phyloP scores from a whole-genome alignment of 345 rosid species.

The Tarenaya hassleriana region DNA sequence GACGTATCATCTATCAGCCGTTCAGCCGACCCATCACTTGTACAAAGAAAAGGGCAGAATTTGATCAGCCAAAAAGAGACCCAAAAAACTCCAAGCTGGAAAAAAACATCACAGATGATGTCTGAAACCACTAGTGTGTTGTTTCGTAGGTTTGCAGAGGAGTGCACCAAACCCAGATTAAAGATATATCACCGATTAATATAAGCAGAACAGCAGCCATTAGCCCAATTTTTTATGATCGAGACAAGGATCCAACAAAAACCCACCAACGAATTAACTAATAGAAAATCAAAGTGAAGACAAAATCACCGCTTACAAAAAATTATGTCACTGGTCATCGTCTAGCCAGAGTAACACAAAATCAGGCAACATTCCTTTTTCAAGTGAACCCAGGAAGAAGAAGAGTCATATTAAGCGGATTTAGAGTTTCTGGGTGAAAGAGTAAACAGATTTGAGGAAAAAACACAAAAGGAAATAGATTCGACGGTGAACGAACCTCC shows the following conservation, averaged over 20 bases:
- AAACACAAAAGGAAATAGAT: not conserved
- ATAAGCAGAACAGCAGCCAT: slow-evolving; percentile 12
- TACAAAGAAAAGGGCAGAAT: too few relatives aligned
- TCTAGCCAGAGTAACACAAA: slow-evolving; percentile 12
- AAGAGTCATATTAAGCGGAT: not conserved
- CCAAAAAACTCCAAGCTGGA: too few relatives aligned
- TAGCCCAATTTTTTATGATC: not conserved
- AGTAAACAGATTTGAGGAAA: not conserved
- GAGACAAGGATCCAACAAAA: slow-evolving; percentile 32
- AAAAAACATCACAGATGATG: not conserved
- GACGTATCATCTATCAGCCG: too few relatives aligned
- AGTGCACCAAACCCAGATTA: not conserved
- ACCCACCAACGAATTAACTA: slow-evolving; percentile 22
- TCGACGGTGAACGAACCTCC: slow-evolving; percentile 18
- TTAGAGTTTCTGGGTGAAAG: slow-evolving; percentile 2
- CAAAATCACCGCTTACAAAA: slow-evolving; percentile 11
- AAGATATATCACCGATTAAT: not conserved
- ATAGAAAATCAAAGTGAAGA: slow-evolving; percentile 1
- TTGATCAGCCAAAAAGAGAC: too few relatives aligned
- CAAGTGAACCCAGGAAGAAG: slow-evolving; percentile 8
- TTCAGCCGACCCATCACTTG: too few relatives aligned
- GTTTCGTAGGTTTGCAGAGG: slow-evolving; percentile 1
- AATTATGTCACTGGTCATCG: slow-evolving; percentile 10
- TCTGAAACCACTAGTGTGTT: slow-evolving; percentile 7
- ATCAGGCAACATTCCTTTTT: slow-evolving; percentile 9